phyloP scores from a whole-genome alignment of 1,284 basidiomycete genomes.

The Malassezia furfur region DNA sequence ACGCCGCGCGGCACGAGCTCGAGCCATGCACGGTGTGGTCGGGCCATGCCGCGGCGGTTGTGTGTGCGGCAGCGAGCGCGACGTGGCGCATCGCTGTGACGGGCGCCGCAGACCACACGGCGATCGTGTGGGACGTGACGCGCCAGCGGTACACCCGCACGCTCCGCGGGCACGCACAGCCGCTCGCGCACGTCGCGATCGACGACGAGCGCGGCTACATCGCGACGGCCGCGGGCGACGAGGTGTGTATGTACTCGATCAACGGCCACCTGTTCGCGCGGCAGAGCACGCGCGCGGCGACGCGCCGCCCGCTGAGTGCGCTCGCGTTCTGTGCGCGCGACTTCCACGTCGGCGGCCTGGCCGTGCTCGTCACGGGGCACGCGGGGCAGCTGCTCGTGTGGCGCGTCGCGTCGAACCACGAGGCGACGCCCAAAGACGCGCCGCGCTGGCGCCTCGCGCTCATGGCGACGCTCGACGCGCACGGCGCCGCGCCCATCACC shows the following conservation, averaged over 20 bases:
- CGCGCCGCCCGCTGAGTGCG: slow-evolving; percentile 54
- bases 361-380: slow-evolving; percentile 42
- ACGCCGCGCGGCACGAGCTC: slow-evolving; percentile 15
- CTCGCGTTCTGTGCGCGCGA: slow-evolving; percentile 72
- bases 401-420: slow-evolving; percentile 31
- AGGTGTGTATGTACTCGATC: slow-evolving; percentile 67
- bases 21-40: background rate
- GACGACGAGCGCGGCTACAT: slow-evolving; percentile 78
- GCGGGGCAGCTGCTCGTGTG: slow-evolving; percentile 36
- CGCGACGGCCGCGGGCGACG: slow-evolving; percentile 63
- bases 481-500: slow-evolving; percentile 19
- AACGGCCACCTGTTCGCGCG: slow-evolving; percentile 65
- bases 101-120: slow-evolving; percentile 73
- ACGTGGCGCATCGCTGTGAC: slow-evolving; percentile 76
- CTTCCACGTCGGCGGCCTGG: slow-evolving; percentile 28
- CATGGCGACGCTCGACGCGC: background rate
- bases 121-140: slow-evolving; percentile 83
- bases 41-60: slow-evolving; percentile 51
- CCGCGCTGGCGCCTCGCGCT: slow-evolving; percentile 12
- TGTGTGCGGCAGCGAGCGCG: slow-evolving; percentile 64
- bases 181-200: slow-evolving; percentile 64
- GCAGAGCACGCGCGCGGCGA: slow-evolving; percentile 54
- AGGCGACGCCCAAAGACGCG: slow-evolving; percentile 5
- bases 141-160: slow-evolving; percentile 47
- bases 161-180: slow-evolving; percentile 47